Percentiles rank a stretch among this genome's conserved stretches.
phyloP scores from a whole-genome alignment of 371 early-diverging fungal genomes.

The Synchytrium microbalum region DNA sequence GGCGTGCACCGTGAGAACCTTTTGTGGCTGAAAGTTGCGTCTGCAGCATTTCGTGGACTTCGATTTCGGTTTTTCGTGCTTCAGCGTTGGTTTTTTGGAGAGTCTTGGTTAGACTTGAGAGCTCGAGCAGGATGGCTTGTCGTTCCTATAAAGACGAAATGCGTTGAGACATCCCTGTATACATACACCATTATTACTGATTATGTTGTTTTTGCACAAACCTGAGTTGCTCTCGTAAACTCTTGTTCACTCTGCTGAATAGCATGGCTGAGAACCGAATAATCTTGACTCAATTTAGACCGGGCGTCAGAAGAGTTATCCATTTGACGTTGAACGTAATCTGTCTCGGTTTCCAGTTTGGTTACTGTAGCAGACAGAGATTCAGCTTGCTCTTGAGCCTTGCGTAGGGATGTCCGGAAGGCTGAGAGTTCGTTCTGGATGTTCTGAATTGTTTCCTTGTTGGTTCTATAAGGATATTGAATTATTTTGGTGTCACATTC shows the following conservation, averaged over 20 bases:
- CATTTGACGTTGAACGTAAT: constrained; percentile 36
- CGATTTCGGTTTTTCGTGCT: constrained; percentile 32
- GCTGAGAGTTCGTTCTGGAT: constrained; percentile 40
- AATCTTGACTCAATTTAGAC: constrained; percentile 36
- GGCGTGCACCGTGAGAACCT: constrained; percentile 28
- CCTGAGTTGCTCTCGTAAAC: constrained; percentile 10
- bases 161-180: neutral
- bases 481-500: neutral
- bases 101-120: constrained; percentile 34
- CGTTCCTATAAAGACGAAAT: constrained; percentile 27
- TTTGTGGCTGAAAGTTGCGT: constrained; percentile 40
- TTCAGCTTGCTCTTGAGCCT: constrained; percentile 41
- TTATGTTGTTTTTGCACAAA: neutral
- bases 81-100: constrained; percentile 16
- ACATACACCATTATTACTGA: no score
- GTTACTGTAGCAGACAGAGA: constrained; percentile 30
- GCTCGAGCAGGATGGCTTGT: constrained; percentile 35
- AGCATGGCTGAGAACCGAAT: constrained; percentile 29
- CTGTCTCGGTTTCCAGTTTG: constrained; percentile 39
- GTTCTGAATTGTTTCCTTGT: constrained; percentile 30
- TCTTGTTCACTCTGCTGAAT: constrained; percentile 38
- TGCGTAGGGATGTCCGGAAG: constrained; percentile 29
- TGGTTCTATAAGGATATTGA: constrained; percentile 21
- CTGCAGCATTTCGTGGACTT: constrained; percentile 44
- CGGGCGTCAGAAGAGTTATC: constrained; percentile 28